A percentile compares a stretch with the other conserved stretches of the same genome.
These are phyloP conservation scores for Suillus subaureus DNA, from an alignment of 768 basidiomycete genomes.

Conservation along the genomic window DNA sequence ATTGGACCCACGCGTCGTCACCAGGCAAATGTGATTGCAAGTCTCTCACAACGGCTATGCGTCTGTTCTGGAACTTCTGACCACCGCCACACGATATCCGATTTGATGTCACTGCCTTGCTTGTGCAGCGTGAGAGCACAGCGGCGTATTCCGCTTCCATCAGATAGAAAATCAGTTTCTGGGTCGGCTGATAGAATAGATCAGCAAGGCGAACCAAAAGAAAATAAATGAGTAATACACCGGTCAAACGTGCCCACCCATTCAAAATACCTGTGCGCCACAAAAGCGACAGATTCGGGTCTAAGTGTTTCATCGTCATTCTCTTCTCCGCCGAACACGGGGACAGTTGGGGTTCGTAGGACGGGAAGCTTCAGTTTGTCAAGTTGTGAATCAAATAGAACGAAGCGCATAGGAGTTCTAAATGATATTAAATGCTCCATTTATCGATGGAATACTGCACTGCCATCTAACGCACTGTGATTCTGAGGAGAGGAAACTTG, in stretches of 20 bases:
- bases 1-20: background rate
- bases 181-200: slow-evolving; percentile 17
- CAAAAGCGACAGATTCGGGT: slow-evolving; percentile 39
- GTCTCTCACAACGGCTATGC: background rate
- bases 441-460: background rate
- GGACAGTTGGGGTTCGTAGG: slow-evolving; percentile 30
- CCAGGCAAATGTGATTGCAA: slow-evolving; percentile 3
- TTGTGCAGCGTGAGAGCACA: slow-evolving; percentile 19
- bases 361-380: slow-evolving; percentile 53
- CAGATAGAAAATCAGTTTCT: background rate
- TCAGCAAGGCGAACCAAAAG: slow-evolving; percentile 6
- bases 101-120: slow-evolving; percentile 4
- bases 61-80: slow-evolving; percentile 6
- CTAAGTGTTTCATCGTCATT: slow-evolving; percentile 22
- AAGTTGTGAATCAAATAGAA: slow-evolving; percentile 64
- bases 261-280: slow-evolving; percentile 59
- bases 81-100: slow-evolving; percentile 13
- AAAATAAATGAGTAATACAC: slow-evolving; percentile 31
- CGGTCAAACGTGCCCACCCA: slow-evolving; percentile 47
- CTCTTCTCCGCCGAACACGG: slow-evolving; percentile 19
- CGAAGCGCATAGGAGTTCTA: slow-evolving; percentile 36
- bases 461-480: slow-evolving; percentile 21
- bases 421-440: background rate
- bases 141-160: background rate
- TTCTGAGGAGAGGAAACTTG: slow-evolving; percentile 37